Evolutionary conservation across 306 rosid genomes (phyloP).

Genomic region (Cucurbita ficifolia): DNA sequence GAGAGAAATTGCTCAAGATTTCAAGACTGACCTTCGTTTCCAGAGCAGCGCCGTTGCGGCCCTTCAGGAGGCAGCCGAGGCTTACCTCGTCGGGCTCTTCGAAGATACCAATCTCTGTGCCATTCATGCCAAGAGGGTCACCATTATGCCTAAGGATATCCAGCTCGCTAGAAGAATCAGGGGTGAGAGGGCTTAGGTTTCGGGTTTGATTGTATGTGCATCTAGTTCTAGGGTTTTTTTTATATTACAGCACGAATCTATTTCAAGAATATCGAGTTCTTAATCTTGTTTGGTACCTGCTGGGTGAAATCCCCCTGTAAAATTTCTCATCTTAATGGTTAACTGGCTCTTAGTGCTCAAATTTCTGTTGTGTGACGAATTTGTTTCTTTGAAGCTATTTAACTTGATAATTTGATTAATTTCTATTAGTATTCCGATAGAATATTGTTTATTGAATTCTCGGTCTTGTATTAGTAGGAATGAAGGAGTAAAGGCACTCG

Average conservation of each 20-base stretch:
- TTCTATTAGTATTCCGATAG: too few relatives aligned
- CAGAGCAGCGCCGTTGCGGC: constrained; percentile 1
- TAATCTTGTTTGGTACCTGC: neutral
- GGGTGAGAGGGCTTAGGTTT: constrained; percentile 7
- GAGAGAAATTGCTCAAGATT: constrained; percentile 3
- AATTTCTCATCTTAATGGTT: neutral
- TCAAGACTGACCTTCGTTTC: constrained; percentile 5
- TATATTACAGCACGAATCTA: neutral
- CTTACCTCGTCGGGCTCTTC: neutral
- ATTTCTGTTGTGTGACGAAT: too few relatives aligned
- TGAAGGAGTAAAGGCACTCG: too few relatives aligned
- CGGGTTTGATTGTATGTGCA: neutral
- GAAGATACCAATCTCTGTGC: constrained; percentile 3
- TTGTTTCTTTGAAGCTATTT: too few relatives aligned
- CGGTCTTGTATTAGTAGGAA: too few relatives aligned
- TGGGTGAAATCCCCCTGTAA: neutral
- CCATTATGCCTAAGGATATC: constrained; percentile 3
- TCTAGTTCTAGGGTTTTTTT: neutral
- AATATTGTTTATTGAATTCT: too few relatives aligned
- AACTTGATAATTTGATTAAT: too few relatives aligned
- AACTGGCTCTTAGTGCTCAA: too few relatives aligned
- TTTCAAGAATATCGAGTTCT: neutral
- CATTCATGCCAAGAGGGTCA: neutral
- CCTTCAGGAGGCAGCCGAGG: neutral
- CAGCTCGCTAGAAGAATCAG: constrained; percentile 1